A percentile compares a stretch with the other conserved stretches of the same genome.
These are phyloP conservation scores for Lentinula sp. DNA, from an alignment of 768 basidiomycete species.

Conservation along the genomic window DNA sequence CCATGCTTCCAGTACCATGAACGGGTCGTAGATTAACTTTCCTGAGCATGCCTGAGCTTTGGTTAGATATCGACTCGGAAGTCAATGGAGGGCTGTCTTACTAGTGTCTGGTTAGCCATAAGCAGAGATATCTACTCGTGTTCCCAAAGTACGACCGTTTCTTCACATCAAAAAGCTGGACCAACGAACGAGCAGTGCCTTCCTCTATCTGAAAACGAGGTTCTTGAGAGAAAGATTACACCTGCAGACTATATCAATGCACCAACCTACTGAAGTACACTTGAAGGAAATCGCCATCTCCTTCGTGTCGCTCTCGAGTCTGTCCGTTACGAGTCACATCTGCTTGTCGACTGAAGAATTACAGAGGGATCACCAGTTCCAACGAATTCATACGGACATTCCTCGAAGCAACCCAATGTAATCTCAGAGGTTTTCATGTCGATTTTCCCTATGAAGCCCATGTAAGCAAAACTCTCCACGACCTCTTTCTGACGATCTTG, in stretches of 20 bases:
- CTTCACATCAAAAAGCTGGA: constrained; percentile 79
- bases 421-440: constrained; percentile 77
- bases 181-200: constrained; percentile 62
- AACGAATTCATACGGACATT: constrained; percentile 52
- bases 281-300: constrained; percentile 62
- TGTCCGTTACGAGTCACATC: constrained; percentile 46
- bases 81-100: constrained; percentile 20
- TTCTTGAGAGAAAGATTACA: neutral
- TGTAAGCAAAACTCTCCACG: constrained; percentile 79
- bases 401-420: constrained; percentile 73
- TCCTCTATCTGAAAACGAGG: constrained; percentile 43
- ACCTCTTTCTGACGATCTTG: constrained; percentile 57
- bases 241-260: neutral
- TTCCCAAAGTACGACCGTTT: constrained; percentile 89
- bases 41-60: constrained; percentile 72
- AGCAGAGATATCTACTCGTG: constrained; percentile 89
- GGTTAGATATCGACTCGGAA: too few relatives aligned
- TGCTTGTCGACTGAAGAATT: constrained; percentile 14
- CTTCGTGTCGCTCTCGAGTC: constrained; percentile 44
- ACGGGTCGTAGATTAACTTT: constrained; percentile 92
- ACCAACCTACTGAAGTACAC: constrained; percentile 83
- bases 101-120: constrained; percentile 95
- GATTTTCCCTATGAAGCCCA: constrained; percentile 77
- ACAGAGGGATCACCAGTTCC: constrained; percentile 13
- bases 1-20: constrained; percentile 89